Base-by-base conservation (phyloP, 768 basidiomycete genomes). In the Phaeotremella fagi region DNA sequence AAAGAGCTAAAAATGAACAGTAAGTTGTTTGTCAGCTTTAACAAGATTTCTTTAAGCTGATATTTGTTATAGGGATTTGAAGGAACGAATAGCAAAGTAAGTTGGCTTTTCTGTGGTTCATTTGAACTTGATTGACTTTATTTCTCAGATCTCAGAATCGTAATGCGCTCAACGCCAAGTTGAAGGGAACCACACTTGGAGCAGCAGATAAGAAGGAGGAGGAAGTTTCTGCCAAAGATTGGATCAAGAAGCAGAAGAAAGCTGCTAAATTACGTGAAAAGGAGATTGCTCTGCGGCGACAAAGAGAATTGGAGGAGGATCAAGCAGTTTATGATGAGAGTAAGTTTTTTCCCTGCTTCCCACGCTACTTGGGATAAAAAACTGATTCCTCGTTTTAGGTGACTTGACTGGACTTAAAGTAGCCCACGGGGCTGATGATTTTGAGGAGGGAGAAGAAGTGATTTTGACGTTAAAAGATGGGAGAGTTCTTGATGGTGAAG, bases 401-500 rank as follows among this genome's bases (percentile, higher is more conserved):
- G 90, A 95, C 77, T 82, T 98, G 63, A 83, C 80, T 57, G 95
- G 95, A 42, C 78, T 99, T 59, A 97, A 95, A 81, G 95, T 98
- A 74, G 85, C 81, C 79, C 95, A 98, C 77, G 90, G 88, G 79
- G 85, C 92, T 61, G 86, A 91, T 54, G 87, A 82, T 62, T 80
- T 99, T 76, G 87, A 85, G 58, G 91, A 94, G 76, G 92, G 94
- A 63, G 86, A 95, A 76, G 89, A 88, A 62, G 85, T 85, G 63
- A 90, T 99, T 79, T 85, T 99, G 64, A 99, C 95, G 3, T 79
- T 98, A 71, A 95, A 95, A 82, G 94, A 97, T 71, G 87, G 85
- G 68, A 85, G 90, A 38, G 87, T 99, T 56, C 84, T 99, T 36
- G 92, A 91, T 67, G 87, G 90, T 55, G 91, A 97, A 81, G 92